Percentiles rank a stretch among this genome's conserved stretches.
Evolutionary conservation across 768 basidiomycete species (phyloP).

Genomic region (Hortiboletus campestris): DNA sequence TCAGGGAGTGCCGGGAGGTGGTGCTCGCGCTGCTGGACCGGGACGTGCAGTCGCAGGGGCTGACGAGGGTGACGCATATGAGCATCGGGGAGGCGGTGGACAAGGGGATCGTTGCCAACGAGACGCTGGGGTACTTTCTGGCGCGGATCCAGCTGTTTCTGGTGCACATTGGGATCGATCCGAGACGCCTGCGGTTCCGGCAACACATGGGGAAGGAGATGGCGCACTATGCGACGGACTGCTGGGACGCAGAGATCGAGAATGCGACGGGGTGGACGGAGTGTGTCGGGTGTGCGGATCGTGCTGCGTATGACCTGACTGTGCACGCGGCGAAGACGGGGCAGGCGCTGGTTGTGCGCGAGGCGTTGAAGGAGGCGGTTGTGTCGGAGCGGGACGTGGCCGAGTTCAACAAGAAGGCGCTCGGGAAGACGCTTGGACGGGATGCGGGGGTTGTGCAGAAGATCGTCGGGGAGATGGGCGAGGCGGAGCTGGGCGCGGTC

Average conservation of each 20-base stretch:
- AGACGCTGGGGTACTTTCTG: conserved; percentile 97
- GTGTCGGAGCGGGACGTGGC: conserved; percentile 76
- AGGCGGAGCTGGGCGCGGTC: conserved; percentile 60
- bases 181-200: conserved; percentile 80
- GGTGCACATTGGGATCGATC: conserved; percentile 86
- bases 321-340: conserved; percentile 88
- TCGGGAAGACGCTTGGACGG: conserved; percentile 88
- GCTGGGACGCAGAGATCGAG: conserved; percentile 99
- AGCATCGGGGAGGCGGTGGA: conserved; percentile 87
- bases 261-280: conserved; percentile 90
- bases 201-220: conserved; percentile 99
- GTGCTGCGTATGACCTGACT: conserved; percentile 92
- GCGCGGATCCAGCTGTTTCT: conserved; percentile 90
- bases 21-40: conserved; percentile 77
- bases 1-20: conserved; percentile 75
- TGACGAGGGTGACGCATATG: conserved; percentile 60
- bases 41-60: conserved; percentile 76
- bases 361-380: conserved; percentile 83
- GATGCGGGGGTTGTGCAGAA: conserved; percentile 70
- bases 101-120: conserved; percentile 86
- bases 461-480: conserved; percentile 61
- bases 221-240: conserved; percentile 99
- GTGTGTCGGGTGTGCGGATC: conserved; percentile 98
- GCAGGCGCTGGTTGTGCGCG: conserved; percentile 78
- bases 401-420: conserved; percentile 81